Evolutionary conservation across 306 rosid genomes (phyloP).

Genomic region (Arachis hypogaea): DNA sequence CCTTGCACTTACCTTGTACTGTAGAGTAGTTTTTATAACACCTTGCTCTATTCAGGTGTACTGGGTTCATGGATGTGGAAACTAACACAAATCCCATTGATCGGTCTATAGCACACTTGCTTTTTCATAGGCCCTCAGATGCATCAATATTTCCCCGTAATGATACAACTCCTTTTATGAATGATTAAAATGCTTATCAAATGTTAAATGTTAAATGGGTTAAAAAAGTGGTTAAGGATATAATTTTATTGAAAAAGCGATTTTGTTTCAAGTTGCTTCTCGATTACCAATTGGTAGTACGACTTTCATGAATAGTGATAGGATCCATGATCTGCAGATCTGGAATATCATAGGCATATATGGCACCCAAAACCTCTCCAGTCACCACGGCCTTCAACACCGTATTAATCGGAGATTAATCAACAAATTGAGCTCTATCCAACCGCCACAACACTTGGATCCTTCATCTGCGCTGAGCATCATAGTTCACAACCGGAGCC

Average conservation of each 20-base stretch:
- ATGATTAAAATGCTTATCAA: not conserved
- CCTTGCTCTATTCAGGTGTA: slow-evolving; percentile 47
- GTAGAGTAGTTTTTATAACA: not conserved
- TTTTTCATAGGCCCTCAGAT: slow-evolving; percentile 75
- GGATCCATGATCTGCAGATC: not conserved
- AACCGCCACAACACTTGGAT: not conserved
- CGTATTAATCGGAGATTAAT: not conserved
- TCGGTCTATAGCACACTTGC: slow-evolving; percentile 72
- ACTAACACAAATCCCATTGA: slow-evolving; percentile 76
- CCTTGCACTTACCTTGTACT: not conserved
- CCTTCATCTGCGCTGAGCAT: no score
- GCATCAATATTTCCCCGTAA: slow-evolving; percentile 49
- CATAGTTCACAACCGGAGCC: no score
- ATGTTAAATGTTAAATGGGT: not conserved
- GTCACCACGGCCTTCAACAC: not conserved
- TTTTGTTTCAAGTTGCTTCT: not conserved
- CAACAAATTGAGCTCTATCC: not conserved
- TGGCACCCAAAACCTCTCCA: not conserved
- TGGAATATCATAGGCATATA: not conserved
- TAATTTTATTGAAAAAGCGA: not conserved
- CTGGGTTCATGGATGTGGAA: slow-evolving; percentile 60
- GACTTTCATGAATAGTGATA: not conserved
- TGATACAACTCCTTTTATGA: slow-evolving; percentile 36
- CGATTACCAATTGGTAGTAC: not conserved
- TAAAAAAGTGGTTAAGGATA: not conserved